These are phyloP conservation scores for Mercurialis annua DNA, from an alignment of 345 rosid genomes.

Conservation along the genomic window DNA sequence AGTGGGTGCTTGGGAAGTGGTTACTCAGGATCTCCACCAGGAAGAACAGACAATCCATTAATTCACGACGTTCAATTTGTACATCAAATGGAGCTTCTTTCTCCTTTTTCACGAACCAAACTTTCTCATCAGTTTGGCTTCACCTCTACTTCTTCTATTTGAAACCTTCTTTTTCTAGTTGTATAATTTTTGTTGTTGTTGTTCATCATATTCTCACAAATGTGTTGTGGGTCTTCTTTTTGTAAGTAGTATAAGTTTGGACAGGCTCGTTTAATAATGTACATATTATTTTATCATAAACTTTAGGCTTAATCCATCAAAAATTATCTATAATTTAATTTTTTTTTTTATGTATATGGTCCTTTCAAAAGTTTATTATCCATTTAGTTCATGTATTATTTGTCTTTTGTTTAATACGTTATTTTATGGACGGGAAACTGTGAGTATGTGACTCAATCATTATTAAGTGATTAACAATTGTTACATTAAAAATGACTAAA, in stretches of 20 bases:
- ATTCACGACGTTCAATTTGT: slow-evolving; percentile 62
- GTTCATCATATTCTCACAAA: neutral
- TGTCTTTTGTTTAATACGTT: too few relatives aligned
- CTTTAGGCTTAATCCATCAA: neutral
- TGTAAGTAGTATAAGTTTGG: slow-evolving; percentile 9
- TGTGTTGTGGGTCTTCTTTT: neutral
- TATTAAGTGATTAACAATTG: too few relatives aligned
- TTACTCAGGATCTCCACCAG: slow-evolving; percentile 73
- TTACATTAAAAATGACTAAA: too few relatives aligned
- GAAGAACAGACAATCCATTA: slow-evolving; percentile 69
- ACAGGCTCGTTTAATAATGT: slow-evolving; percentile 1
- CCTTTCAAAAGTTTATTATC: too few relatives aligned
- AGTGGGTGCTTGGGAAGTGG: slow-evolving; percentile 40
- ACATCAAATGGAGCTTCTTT: slow-evolving; percentile 62
- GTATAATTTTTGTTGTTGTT: neutral
- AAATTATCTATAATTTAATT: too few relatives aligned
- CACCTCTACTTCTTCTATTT: slow-evolving; percentile 34
- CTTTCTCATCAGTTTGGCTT: slow-evolving; percentile 41
- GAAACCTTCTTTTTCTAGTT: slow-evolving; percentile 1
- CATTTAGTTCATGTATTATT: too few relatives aligned
- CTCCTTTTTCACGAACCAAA: slow-evolving; percentile 54
- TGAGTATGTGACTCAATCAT: too few relatives aligned
- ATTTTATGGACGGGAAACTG: too few relatives aligned
- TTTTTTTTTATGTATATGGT: too few relatives aligned
- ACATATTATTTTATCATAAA: slow-evolving; percentile 2